phyloP scores from a whole-genome alignment of 495 filamentous ascomycete genomes.

The Cetradonia linearis region DNA sequence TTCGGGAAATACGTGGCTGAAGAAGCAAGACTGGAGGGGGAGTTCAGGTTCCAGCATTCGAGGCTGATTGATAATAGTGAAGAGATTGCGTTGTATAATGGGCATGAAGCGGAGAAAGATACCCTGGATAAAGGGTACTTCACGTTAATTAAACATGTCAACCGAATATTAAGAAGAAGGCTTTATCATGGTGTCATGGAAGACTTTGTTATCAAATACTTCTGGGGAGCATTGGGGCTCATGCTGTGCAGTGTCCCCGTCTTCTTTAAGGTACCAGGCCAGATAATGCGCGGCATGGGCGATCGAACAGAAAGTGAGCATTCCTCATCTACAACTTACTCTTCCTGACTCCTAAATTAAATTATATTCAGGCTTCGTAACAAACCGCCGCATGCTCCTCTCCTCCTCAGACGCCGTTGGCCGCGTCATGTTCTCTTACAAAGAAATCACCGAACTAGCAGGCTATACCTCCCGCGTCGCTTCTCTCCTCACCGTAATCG shows the following conservation, averaged over 20 bases:
- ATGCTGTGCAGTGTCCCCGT: constrained; percentile 93
- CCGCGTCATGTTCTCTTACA: constrained; percentile 95
- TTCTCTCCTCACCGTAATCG: constrained; percentile 82
- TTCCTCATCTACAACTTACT: background rate
- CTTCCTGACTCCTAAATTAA: constrained; percentile 1
- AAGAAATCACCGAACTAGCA: constrained; percentile 90
- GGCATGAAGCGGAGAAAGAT: constrained; percentile 94
- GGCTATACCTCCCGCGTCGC: constrained; percentile 89
- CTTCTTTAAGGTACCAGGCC: constrained; percentile 84
- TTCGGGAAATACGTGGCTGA: constrained; percentile 98
- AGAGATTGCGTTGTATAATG: constrained; percentile 84
- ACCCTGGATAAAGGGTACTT: constrained; percentile 97
- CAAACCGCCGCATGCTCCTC: constrained; percentile 81
- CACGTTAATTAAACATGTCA: constrained; percentile 96
- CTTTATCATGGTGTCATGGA: constrained; percentile 98
- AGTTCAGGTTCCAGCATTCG: constrained; percentile 93
- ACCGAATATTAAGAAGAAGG: constrained; percentile 77
- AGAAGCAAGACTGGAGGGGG: constrained; percentile 86
- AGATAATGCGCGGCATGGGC: constrained; percentile 61
- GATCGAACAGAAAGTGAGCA: constrained; percentile 78
- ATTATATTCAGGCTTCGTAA: constrained; percentile 65
- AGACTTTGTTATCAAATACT: constrained; percentile 98
- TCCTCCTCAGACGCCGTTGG: constrained; percentile 93
- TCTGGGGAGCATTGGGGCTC: constrained; percentile 92
- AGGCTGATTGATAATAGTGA: constrained; percentile 90